Percentiles rank a stretch among this genome's conserved stretches.
phyloP scores from a whole-genome alignment of 2,329 filamentous ascomycete species.

The Macrophomina pseudophaseolina region DNA sequence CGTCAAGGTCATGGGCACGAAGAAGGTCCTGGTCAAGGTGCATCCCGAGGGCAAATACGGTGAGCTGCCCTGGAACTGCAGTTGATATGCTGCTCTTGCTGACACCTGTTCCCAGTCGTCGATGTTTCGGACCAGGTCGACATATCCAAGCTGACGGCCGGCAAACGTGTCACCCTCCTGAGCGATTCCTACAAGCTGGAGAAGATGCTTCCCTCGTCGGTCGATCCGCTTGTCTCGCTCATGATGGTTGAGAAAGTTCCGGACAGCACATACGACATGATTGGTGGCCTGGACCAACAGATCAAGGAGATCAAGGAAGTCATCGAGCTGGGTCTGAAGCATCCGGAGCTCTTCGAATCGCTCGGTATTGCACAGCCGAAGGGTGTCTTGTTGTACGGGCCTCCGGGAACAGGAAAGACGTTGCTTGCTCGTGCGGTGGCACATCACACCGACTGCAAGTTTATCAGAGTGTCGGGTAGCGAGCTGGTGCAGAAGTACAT shows the following conservation, averaged over 20 bases:
- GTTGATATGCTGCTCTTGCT: not conserved
- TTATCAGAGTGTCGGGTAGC: slow-evolving; percentile 94
- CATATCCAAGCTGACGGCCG: slow-evolving; percentile 91
- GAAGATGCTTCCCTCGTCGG: slow-evolving; percentile 96
- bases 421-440: slow-evolving; percentile 92
- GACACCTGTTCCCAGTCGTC: slow-evolving; percentile 70
- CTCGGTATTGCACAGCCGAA: slow-evolving; percentile 98
- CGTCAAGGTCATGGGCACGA: slow-evolving; percentile 99
- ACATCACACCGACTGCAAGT: slow-evolving; percentile 98
- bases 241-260: slow-evolving; percentile 99
- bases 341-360: slow-evolving; percentile 98
- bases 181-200: slow-evolving; percentile 99
- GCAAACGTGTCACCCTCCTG: slow-evolving; percentile 94
- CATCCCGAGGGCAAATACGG: slow-evolving; percentile 99
- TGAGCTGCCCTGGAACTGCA: slow-evolving; percentile 52
- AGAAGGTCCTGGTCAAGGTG: slow-evolving; percentile 98
- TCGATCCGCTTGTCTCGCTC: slow-evolving; percentile 96
- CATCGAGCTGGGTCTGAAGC: slow-evolving; percentile 97
- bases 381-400: slow-evolving; percentile 94
- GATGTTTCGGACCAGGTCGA: slow-evolving; percentile 95
- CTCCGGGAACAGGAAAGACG: slow-evolving; percentile 96
- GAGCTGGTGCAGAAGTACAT: slow-evolving; percentile 99
- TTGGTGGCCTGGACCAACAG: slow-evolving; percentile 96
- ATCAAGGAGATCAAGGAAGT: slow-evolving; percentile 99
- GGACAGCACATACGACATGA: slow-evolving; percentile 99